phyloP scores from a whole-genome alignment of 1,284 basidiomycete species.

The Sanguinoderma infundibulare region DNA sequence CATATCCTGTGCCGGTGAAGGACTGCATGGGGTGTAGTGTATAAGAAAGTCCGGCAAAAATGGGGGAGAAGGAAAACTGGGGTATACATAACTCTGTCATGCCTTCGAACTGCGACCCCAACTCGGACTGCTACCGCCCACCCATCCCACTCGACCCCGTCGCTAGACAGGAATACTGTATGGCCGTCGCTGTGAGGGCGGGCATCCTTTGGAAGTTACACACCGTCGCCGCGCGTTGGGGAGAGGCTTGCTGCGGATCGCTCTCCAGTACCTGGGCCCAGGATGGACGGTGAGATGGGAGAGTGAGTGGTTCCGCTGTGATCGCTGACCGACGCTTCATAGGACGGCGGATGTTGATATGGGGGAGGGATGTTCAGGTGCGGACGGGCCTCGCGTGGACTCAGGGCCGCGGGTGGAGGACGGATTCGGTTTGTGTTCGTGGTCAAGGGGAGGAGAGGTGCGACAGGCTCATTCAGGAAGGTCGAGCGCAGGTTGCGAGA shows the following conservation, averaged over 20 bases:
- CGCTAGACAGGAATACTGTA: no score
- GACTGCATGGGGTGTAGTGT: background rate
- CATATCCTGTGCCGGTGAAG: background rate
- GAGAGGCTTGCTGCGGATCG: background rate
- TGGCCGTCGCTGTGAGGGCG: no score
- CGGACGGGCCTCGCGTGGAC: background rate
- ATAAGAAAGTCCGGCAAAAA: slow-evolving; percentile 5
- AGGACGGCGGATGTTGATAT: slow-evolving; percentile 6
- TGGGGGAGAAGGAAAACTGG: background rate
- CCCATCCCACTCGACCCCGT: background rate
- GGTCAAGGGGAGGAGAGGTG: background rate
- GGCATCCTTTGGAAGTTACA: no score
- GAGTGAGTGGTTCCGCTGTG: background rate
- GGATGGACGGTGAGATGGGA: background rate
- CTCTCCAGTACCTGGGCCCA: background rate
- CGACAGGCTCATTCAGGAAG: background rate
- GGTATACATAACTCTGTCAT: no score
- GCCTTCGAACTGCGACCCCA: no score
- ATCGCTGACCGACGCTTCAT: slow-evolving; percentile 4
- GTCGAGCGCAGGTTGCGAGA: background rate
- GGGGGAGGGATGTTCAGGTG: background rate
- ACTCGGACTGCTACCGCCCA: background rate
- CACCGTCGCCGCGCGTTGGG: no score
- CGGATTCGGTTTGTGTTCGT: background rate
- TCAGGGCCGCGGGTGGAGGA: background rate